Base-by-base conservation (phyloP, 164 flowering plant species). In the Brasenia schreberi region DNA sequence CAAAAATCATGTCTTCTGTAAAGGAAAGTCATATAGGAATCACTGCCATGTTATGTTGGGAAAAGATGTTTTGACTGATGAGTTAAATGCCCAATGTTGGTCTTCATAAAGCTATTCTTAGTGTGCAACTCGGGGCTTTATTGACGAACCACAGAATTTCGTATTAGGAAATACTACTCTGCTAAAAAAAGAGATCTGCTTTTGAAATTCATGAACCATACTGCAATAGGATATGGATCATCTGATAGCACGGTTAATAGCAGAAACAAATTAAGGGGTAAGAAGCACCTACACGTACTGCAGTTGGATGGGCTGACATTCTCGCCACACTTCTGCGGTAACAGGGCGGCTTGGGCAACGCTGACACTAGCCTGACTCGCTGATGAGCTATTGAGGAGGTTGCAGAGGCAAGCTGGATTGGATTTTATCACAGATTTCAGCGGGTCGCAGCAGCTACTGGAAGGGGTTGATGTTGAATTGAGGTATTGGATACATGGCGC, bases 321-420 rank as follows among this genome's bases (percentile, higher is more conserved):
- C 59, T 73, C 77, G 0, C 93, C 96, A 64, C 96, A 87, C 74
- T 77, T 73, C 0, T 66, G 83, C 2, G 96, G 96, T 69, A 89
- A 69, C 43, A 75, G 65, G 61, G 81, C 81, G 0, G 87, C 92
- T 43, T 77, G 69, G 1, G 73, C 80, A 9, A 78, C 63, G 42
- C 84, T 77, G 66, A 87, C 78, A 19, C 85, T 86, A 0, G 81
- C 80, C 65, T 70, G 73, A 73, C 78, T 70, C 6, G 87, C 84
- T 43, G 63, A 64, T 2, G 42, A 68, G 66, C 78, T 77, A 77
- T 74, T 84, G 18, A 83, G 70, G 83, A 85, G 17, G 18, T 67
- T 73, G 53, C 96, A 89, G 56, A 89, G 64, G 79, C 96, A 89
- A 42, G 80, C 69, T 3, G 86, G 87, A 66, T 76, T 71, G 2